Conservation (phyloP, 2,329 filamentous ascomycete genomes). For the Pseudogymnoascus sp. region DNA sequence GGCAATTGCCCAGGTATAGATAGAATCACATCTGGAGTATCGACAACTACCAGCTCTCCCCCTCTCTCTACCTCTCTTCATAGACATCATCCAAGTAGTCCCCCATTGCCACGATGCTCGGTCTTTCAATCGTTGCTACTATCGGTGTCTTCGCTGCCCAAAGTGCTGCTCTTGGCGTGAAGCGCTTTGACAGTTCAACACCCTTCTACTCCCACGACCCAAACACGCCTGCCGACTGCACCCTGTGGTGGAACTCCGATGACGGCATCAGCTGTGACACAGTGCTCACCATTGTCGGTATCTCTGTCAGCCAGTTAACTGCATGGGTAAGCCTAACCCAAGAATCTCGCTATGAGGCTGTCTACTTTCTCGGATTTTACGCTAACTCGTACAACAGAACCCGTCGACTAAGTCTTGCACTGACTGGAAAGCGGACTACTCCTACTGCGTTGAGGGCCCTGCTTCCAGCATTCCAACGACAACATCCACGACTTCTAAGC, state of each 20-base stretch:
- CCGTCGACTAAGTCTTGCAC: conserved; percentile 7
- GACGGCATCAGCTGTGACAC: conserved; percentile 13
- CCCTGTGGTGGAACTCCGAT: conserved; percentile 13
- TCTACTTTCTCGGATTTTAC: not conserved
- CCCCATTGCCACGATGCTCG: not conserved
- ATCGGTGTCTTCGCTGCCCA: not conserved
- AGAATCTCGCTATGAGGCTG: not conserved
- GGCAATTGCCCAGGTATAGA: too few relatives aligned
- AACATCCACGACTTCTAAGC: too few relatives aligned
- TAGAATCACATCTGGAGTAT: too few relatives aligned
- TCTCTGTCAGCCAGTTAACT: not conserved
- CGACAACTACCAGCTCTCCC: not conserved
- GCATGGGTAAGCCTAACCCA: not conserved
- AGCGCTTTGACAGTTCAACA: not conserved
- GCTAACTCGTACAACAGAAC: not conserved
- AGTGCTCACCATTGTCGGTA: conserved; percentile 6
- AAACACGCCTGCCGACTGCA: conserved; percentile 11
- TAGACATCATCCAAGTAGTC: not conserved
- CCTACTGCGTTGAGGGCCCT: not conserved
- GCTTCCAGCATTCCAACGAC: too few relatives aligned
- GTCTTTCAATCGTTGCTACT: not conserved
- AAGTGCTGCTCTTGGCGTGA: not conserved
- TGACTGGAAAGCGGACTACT: conserved; percentile 10
- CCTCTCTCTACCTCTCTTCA: not conserved
- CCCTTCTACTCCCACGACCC: not conserved